Base-by-base conservation (phyloP, 495 filamentous ascomycete species). In the Astrothelium macrocarpum region DNA sequence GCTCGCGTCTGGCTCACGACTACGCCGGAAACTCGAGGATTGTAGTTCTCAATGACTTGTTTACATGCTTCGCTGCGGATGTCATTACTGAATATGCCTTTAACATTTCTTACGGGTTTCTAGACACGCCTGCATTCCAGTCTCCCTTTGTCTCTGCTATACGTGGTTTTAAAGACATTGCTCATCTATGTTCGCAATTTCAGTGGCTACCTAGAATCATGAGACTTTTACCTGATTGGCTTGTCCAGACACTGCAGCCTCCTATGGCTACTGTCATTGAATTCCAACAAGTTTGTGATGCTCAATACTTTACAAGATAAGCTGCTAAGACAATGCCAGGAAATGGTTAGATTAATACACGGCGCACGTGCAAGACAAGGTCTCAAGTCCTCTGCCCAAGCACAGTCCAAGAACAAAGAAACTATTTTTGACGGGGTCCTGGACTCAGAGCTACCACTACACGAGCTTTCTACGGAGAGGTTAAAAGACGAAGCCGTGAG, bases 1-100 rank as follows among this genome's bases (percentile, higher is more conserved):
- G 75, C 36, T 26, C 59, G 0, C 70, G 73, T 4, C 69, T 83
- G 16, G 20, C n/a, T 3, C 12, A 9, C 25, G 49, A 56, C 5
- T 56, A 56, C 29, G n/a, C 49, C 3, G 25, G 25, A 4, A 56
- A 11, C 2, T 5, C 12, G 7, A 20, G n/a, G 3, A 3, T 72
- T 5, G 66, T 79, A 7, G 65, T 73, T n/a, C 31, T 80, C 1
- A 65, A 75, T 28, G 71, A 77, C 23, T 71, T 73, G 16, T 80
- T 75, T 53, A 69, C 73, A 0, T 74, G 73, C 3, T 66, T 78
- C 3, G 77, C 80, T 0, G 71, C 68, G 1, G 76, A 81, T 64
- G 72, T 79, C 4, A 78, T 82, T 53, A 72, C 74, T 0, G 69
- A 77, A 32, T 81, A 49, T 20, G 43, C 43, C n/a, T 49, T 49